Evolutionary conservation across 1,139 yeast species (phyloP).

Genomic region (Hemisphaericaspora xylanilytica): DNA sequence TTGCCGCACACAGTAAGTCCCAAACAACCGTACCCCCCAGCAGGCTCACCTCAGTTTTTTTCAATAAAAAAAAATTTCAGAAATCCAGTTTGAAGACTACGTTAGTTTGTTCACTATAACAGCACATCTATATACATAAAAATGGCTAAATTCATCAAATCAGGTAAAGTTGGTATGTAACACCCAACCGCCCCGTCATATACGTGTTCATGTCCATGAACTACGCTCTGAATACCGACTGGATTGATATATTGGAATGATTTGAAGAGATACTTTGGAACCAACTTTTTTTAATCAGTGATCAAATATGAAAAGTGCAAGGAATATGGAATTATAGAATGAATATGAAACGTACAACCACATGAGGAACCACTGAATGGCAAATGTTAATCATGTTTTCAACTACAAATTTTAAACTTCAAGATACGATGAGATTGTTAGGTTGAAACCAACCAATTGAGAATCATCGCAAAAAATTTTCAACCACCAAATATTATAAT

Average conservation of each 20-base stretch:
- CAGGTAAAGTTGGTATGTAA: constrained; percentile 98
- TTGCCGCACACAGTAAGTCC: constrained; percentile 1
- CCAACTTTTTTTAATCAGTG: too few relatives aligned
- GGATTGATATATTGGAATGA: neutral
- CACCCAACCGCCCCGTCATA: neutral
- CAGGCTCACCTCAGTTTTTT: constrained; percentile 1
- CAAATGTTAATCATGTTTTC: too few relatives aligned
- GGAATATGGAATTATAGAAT: too few relatives aligned
- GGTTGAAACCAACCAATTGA: neutral
- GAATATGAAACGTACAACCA: too few relatives aligned
- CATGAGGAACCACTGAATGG: neutral
- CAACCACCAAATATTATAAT: neutral
- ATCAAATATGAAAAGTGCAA: too few relatives aligned
- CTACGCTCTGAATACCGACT: neutral
- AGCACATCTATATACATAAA: constrained; percentile 23
- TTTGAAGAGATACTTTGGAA: too few relatives aligned
- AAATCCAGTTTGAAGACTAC: constrained; percentile 4
- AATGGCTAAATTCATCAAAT: constrained; percentile 97
- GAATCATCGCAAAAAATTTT: neutral
- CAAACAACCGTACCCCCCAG: too few relatives aligned
- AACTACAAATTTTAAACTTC: neutral
- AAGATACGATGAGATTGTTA: neutral
- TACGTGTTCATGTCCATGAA: neutral
- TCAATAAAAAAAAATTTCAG: constrained; percentile 12
- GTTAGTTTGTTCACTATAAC: neutral